Evolutionary conservation across 2,329 filamentous ascomycete species (phyloP).

Genomic region (Hortaea sp.): DNA sequence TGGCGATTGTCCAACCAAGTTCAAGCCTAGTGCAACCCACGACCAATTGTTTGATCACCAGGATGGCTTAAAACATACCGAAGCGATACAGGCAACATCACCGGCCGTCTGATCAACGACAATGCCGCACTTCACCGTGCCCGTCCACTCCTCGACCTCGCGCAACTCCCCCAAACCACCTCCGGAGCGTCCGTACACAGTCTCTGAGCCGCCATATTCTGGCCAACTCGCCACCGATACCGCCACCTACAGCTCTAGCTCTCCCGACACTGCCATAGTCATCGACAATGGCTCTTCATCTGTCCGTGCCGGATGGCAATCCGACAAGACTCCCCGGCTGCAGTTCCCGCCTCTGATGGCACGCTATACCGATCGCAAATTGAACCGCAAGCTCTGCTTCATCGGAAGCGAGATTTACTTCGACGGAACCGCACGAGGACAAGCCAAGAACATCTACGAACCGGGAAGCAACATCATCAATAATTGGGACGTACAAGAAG

Average conservation of each 20-base stretch:
- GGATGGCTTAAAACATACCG: no score
- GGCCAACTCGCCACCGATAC: conserved; percentile 48
- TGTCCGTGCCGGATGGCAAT: conserved; percentile 92
- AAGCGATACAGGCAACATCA: no score
- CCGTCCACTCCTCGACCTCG: conserved; percentile 17
- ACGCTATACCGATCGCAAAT: conserved; percentile 88
- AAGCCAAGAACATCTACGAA: conserved; percentile 86
- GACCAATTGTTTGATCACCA: no score
- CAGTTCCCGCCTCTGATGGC: conserved; percentile 82
- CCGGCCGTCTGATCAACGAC: background rate
- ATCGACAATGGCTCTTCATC: conserved; percentile 95
- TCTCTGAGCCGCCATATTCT: conserved; percentile 51
- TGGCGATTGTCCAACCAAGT: no score
- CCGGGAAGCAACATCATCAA: conserved; percentile 81
- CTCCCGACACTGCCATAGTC: conserved; percentile 62
- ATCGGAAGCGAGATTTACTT: conserved; percentile 88
- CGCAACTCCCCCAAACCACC: conserved; percentile 42
- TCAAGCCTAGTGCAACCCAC: no score
- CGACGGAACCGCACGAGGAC: conserved; percentile 83
- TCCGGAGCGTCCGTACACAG: conserved; percentile 42
- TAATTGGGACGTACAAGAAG: conserved; percentile 98
- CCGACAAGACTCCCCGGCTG: conserved; percentile 72
- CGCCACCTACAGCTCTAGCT: conserved; percentile 63
- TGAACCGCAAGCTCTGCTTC: conserved; percentile 85
- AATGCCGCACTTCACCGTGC: conserved; percentile 28